phyloP scores from a whole-genome alignment of 1,139 yeast genomes.

The Magnusiomyces paraingens region DNA sequence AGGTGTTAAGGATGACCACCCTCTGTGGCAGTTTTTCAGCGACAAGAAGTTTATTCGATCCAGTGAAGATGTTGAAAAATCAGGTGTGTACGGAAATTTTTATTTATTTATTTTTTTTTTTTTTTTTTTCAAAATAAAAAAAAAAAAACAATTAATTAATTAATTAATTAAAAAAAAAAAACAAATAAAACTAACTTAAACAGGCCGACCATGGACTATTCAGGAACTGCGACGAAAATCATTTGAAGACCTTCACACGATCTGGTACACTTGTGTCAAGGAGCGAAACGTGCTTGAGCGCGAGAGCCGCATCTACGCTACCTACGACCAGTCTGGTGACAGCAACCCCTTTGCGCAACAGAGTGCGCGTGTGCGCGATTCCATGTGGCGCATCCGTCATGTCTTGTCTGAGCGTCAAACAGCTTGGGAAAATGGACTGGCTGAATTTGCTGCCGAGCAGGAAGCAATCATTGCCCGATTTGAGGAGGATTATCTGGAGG shows the following conservation, averaged over 20 bases:
- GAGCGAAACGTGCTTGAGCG: conserved; percentile 77
- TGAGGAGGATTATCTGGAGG: conserved; percentile 49
- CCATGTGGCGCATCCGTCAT: conserved; percentile 76
- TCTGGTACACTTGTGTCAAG: conserved; percentile 83
- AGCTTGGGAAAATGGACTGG: conserved; percentile 57
- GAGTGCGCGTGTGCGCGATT: conserved; percentile 42
- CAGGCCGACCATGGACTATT: conserved; percentile 77
- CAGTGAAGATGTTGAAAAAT: conserved; percentile 48
- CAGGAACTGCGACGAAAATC: conserved; percentile 86
- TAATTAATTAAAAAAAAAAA: conserved; percentile 10
- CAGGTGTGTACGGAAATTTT: conserved; percentile 18
- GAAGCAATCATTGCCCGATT: conserved; percentile 51
- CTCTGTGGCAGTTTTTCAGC: conserved; percentile 90
- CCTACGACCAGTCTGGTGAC: conserved; percentile 40
- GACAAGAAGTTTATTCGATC: conserved; percentile 51
- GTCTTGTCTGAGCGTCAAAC: conserved; percentile 82
- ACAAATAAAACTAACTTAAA: not conserved
- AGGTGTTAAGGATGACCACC: conserved; percentile 76
- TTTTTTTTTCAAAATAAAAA: not conserved
- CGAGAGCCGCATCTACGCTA: conserved; percentile 49
- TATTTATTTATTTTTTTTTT: not conserved
- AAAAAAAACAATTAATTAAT: not conserved
- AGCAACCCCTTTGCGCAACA: conserved; percentile 36
- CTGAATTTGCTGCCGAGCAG: conserved; percentile 41
- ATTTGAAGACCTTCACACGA: conserved; percentile 82